Percentiles rank a stretch among this genome's conserved stretches.
These are phyloP conservation scores for Corchorus capsularis DNA, from an alignment of 345 rosid genomes.

Conservation along the genomic window DNA sequence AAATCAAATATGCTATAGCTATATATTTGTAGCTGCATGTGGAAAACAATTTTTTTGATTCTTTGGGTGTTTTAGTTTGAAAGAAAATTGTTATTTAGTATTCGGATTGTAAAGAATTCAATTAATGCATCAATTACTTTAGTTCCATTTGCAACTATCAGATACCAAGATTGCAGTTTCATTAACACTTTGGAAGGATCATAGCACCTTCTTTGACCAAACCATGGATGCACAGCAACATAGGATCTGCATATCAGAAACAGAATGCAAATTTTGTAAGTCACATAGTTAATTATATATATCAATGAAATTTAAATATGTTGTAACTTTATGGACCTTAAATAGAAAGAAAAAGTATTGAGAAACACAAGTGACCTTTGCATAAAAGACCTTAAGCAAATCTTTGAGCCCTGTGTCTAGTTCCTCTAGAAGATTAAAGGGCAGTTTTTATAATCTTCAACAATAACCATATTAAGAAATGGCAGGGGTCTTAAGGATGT, in stretches of 20 bases:
- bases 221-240: conserved; percentile 28
- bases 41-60: background rate
- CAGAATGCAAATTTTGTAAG: background rate
- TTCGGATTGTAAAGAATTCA: background rate
- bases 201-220: conserved; percentile 18
- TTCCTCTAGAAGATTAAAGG: background rate
- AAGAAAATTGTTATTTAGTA: background rate
- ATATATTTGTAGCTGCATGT: background rate
- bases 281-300: background rate
- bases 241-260: background rate
- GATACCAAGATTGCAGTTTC: background rate
- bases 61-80: background rate
- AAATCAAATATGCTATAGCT: background rate
- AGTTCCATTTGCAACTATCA: background rate
- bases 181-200: background rate
- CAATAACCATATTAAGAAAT: background rate
- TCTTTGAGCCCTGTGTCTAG: background rate
- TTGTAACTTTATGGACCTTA: background rate
- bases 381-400: background rate
- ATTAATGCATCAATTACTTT: background rate
- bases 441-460: background rate
- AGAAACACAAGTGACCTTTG: background rate
- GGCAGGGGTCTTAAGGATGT: background rate
- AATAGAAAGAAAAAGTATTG: background rate
- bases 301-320: background rate